phyloP scores from a whole-genome alignment of 768 basidiomycete species.

The Rhizopogon vulgaris region DNA sequence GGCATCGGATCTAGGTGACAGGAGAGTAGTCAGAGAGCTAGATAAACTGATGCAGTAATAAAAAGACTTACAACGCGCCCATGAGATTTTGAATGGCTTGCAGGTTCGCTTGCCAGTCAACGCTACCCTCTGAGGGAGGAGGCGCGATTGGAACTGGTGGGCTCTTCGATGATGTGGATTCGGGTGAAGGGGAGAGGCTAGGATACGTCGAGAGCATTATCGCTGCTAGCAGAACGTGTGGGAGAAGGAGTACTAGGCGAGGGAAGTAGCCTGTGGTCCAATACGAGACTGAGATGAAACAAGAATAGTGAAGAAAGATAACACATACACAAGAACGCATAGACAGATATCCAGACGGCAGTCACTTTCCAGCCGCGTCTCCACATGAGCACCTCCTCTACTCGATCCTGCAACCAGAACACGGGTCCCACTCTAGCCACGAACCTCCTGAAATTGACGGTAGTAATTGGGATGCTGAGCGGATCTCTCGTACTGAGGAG shows the following conservation, averaged over 20 bases:
- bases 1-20: slow-evolving; percentile 46
- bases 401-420: slow-evolving; percentile 86
- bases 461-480: slow-evolving; percentile 70
- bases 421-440: slow-evolving; percentile 69
- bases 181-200: slow-evolving; percentile 11
- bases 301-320: not conserved
- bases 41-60: not conserved
- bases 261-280: slow-evolving; percentile 64
- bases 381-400: slow-evolving; percentile 86
- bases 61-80: slow-evolving; percentile 61
- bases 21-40: not conserved
- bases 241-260: slow-evolving; percentile 61
- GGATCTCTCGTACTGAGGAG: slow-evolving; percentile 59
- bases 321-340: slow-evolving; percentile 75
- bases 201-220: slow-evolving; percentile 67
- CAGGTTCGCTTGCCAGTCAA: slow-evolving; percentile 82
- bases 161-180: not conserved
- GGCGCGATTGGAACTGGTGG: slow-evolving; percentile 32
- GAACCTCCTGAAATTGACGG: slow-evolving; percentile 78
- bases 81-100: slow-evolving; percentile 91
- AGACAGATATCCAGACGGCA: slow-evolving; percentile 65
- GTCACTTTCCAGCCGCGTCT: slow-evolving; percentile 70
- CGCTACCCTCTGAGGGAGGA: slow-evolving; percentile 46
- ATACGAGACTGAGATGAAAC: not conserved
- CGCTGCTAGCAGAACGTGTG: slow-evolving; percentile 54